Percentiles rank a stretch among this genome's conserved stretches.
Evolutionary conservation across 2,329 filamentous ascomycete genomes (phyloP).

Genomic region (Calcarisporium arbuscula): DNA sequence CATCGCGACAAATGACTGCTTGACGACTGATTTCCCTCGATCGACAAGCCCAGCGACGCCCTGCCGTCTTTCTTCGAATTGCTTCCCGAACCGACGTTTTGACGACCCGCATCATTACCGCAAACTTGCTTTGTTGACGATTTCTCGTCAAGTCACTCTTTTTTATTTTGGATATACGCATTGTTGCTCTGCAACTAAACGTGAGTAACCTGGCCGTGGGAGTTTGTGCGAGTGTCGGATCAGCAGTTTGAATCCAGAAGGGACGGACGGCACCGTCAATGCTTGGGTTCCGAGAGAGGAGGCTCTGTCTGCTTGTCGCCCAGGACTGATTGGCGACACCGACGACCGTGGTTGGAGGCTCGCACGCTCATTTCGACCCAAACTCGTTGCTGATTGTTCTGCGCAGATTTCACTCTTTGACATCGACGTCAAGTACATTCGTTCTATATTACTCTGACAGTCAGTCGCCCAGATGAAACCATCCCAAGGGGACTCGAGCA

Average conservation of each 20-base stretch:
- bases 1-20: slow-evolving; percentile 25
- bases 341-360: too few relatives aligned
- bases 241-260: too few relatives aligned
- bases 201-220: slow-evolving; percentile 11
- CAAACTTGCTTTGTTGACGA: slow-evolving; percentile 31
- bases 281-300: too few relatives aligned
- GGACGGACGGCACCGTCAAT: too few relatives aligned
- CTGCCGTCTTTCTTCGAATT: too few relatives aligned
- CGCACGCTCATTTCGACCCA: too few relatives aligned
- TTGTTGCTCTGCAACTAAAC: slow-evolving; percentile 10
- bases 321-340: too few relatives aligned
- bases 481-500: too few relatives aligned
- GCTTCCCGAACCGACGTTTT: too few relatives aligned
- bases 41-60: slow-evolving; percentile 10
- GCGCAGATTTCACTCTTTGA: slow-evolving; percentile 50
- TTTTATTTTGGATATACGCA: slow-evolving; percentile 20
- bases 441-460: slow-evolving; percentile 45
- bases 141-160: slow-evolving; percentile 42
- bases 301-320: too few relatives aligned
- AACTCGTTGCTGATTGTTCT: too few relatives aligned
- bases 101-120: slow-evolving; percentile 22
- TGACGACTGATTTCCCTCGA: slow-evolving; percentile 20
- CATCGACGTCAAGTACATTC: slow-evolving; percentile 54
- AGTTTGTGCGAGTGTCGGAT: too few relatives aligned
- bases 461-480: slow-evolving; percentile 20